phyloP scores from a whole-genome alignment of 305 asterid genomes.

The Fraxinus sp. region DNA sequence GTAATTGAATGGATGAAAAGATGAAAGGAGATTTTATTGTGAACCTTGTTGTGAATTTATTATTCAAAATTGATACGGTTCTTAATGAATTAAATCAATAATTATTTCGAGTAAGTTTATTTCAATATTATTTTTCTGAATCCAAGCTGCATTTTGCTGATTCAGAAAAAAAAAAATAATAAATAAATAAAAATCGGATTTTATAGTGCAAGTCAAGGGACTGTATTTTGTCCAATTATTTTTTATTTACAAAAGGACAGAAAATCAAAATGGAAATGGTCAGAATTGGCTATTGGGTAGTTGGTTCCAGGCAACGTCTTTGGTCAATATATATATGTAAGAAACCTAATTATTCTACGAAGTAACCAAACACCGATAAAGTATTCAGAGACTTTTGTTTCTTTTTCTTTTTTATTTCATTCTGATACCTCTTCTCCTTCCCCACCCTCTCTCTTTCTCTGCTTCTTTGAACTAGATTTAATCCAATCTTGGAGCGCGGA shows the following conservation, averaged over 20 bases:
- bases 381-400: slow-evolving; percentile 26
- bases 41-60: neutral
- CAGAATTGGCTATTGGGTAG: slow-evolving; percentile 14
- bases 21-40: no score
- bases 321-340: slow-evolving; percentile 14
- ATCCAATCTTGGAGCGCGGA: slow-evolving; percentile 21
- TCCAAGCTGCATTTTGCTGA: neutral
- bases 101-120: neutral
- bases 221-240: neutral
- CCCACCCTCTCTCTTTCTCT: slow-evolving; percentile 24
- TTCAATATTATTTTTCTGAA: no score
- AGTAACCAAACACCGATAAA: slow-evolving; percentile 26
- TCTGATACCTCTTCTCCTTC: slow-evolving; percentile 18
- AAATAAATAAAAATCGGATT: no score
- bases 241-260: neutral
- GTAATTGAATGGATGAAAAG: no score
- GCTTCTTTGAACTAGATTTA: slow-evolving; percentile 38
- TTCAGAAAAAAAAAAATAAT: neutral
- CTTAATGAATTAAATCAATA: no score
- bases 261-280: slow-evolving; percentile 9
- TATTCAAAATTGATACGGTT: neutral
- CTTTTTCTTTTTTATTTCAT: neutral
- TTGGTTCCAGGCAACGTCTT: slow-evolving; percentile 21
- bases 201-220: neutral
- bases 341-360: slow-evolving; percentile 23